Conservation (phyloP, 2,329 filamentous ascomycete genomes). For the Fusarium sambucinum region DNA sequence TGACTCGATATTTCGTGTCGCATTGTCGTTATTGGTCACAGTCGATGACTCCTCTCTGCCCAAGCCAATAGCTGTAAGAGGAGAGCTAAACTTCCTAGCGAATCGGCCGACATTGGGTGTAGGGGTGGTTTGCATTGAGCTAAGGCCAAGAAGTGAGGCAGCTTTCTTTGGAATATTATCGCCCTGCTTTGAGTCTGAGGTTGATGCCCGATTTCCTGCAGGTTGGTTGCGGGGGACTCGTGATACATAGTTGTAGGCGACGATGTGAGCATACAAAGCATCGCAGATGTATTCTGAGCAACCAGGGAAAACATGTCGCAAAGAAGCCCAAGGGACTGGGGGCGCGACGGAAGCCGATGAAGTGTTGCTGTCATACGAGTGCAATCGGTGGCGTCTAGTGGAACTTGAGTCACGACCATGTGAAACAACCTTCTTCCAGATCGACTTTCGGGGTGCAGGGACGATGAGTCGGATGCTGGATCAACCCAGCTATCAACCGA, state of each 20-base stretch:
- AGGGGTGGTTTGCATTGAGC: constrained; percentile 40
- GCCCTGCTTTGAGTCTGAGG: constrained; percentile 39
- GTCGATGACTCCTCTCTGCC: constrained; percentile 46
- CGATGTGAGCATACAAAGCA: constrained; percentile 68
- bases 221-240: constrained; percentile 47
- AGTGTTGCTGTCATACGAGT: constrained; percentile 26
- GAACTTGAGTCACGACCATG: constrained; percentile 43
- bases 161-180: constrained; percentile 65
- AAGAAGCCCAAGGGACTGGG: constrained; percentile 57
- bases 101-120: constrained; percentile 42
- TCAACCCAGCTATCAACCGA: constrained; percentile 42
- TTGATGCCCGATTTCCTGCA: constrained; percentile 30
- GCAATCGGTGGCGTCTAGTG: constrained; percentile 34
- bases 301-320: constrained; percentile 65
- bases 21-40: constrained; percentile 49
- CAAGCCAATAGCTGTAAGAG: constrained; percentile 45
- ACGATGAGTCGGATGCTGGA: constrained; percentile 30
- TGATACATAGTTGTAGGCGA: constrained; percentile 70
- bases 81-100: constrained; percentile 45
- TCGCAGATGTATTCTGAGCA: constrained; percentile 69
- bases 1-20: constrained; percentile 60
- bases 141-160: constrained; percentile 63
- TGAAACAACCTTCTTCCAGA: constrained; percentile 55
- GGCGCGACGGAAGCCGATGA: constrained; percentile 30
- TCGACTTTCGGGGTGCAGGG: constrained; percentile 44